These are phyloP conservation scores for Hagleromyces aurorensis DNA, from an alignment of 805 yeast species.

Conservation along the genomic window DNA sequence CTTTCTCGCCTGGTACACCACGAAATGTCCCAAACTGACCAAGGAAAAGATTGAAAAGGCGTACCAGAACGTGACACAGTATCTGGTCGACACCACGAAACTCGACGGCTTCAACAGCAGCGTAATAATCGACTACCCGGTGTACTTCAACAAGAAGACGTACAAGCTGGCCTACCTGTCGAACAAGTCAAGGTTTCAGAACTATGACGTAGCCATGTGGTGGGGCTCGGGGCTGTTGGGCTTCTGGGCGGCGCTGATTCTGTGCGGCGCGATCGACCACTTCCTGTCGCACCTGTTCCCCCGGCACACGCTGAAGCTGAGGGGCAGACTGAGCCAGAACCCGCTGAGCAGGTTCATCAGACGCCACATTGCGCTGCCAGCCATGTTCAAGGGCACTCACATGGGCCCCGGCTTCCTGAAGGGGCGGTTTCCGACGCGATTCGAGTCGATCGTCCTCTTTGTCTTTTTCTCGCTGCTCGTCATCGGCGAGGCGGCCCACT, in stretches of 20 bases:
- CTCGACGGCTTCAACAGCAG: constrained; percentile 32
- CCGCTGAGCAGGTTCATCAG: constrained; percentile 9
- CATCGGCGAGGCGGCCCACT: constrained; percentile 13
- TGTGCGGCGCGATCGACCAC: constrained; percentile 36
- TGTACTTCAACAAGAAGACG: constrained; percentile 22
- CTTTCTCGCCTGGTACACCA: constrained; percentile 20
- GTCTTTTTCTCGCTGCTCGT: constrained; percentile 12
- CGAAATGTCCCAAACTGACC: constrained; percentile 31
- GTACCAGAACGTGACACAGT: constrained; percentile 39
- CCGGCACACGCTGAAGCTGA: constrained; percentile 22
- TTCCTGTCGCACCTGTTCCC: constrained; percentile 38
- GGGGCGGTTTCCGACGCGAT: constrained; percentile 17
- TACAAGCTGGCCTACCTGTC: constrained; percentile 24
- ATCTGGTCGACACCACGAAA: constrained; percentile 31
- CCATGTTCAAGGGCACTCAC: constrained; percentile 10
- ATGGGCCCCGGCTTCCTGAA: constrained; percentile 7
- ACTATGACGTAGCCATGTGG: constrained; percentile 33
- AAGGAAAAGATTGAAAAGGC: constrained; percentile 30
- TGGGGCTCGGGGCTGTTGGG: constrained; percentile 41
- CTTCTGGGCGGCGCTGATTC: constrained; percentile 41
- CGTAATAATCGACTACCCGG: constrained; percentile 32
- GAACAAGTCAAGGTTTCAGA: constrained; percentile 28
- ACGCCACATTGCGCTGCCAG: constrained; percentile 15
- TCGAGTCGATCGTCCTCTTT: constrained; percentile 15
- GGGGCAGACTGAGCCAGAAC: constrained; percentile 20